These are phyloP conservation scores for Monosporascus sp. DNA, from an alignment of 2,329 filamentous ascomycete genomes.

Conservation along the genomic window DNA sequence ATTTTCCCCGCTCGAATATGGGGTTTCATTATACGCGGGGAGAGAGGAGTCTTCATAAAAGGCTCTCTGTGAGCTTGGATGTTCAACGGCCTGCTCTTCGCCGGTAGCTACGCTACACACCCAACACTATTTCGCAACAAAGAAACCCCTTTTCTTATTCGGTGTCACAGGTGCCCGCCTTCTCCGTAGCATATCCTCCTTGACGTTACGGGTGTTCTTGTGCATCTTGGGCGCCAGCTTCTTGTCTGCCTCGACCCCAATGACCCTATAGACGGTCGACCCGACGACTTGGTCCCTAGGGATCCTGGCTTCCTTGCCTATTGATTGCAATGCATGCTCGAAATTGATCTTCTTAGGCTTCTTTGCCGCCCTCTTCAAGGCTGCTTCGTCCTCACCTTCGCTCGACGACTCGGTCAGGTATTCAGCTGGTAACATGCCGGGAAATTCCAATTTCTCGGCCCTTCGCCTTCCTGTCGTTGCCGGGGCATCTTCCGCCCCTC, in stretches of 20 bases:
- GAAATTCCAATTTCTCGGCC: slow-evolving; percentile 32
- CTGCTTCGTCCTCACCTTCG: slow-evolving; percentile 16
- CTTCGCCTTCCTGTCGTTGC: slow-evolving; percentile 20
- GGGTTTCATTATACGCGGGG: too few species aligned
- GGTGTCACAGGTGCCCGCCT: slow-evolving; percentile 29
- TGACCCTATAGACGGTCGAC: slow-evolving; percentile 48
- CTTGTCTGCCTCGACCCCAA: slow-evolving; percentile 39
- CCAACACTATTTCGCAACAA: slow-evolving; percentile 28
- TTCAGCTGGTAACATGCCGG: slow-evolving; percentile 47
- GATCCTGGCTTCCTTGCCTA: slow-evolving; percentile 33
- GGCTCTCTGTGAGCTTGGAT: too few species aligned
- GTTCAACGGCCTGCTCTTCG: too few species aligned
- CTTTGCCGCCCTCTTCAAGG: slow-evolving; percentile 19
- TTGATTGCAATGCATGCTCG: slow-evolving; percentile 31
- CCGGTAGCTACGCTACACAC: background rate
- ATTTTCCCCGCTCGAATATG: too few species aligned
- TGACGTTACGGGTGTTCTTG: slow-evolving; percentile 37
- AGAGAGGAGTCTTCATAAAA: too few species aligned
- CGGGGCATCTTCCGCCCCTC: slow-evolving; percentile 12
- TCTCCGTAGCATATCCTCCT: slow-evolving; percentile 42
- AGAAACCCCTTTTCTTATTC: slow-evolving; percentile 39
- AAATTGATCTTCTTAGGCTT: slow-evolving; percentile 41
- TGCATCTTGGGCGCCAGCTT: slow-evolving; percentile 44
- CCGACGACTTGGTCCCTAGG: slow-evolving; percentile 47
- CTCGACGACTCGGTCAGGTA: slow-evolving; percentile 45